These are phyloP conservation scores for Pancytospora philotis DNA, from an alignment of 371 early-diverging fungal species.

Conservation along the genomic window DNA sequence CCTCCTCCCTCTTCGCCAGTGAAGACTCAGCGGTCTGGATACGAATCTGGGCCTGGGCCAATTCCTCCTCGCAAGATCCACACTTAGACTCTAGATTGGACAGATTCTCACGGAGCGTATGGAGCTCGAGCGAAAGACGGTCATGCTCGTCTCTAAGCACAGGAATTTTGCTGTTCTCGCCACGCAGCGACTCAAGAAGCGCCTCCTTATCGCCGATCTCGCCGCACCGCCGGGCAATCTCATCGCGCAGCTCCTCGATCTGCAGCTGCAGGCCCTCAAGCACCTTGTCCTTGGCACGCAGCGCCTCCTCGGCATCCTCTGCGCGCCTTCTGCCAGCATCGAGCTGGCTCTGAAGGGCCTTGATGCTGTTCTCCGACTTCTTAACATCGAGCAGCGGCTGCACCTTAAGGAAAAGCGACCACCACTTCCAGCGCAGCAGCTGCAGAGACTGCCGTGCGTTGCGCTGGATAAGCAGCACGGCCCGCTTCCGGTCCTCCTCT, in stretches of 20 bases:
- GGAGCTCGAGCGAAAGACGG: slow-evolving; percentile 61
- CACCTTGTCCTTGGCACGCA: slow-evolving; percentile 63
- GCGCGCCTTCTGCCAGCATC: slow-evolving; percentile 7
- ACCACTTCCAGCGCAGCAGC: slow-evolving; percentile 57
- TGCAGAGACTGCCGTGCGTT: slow-evolving; percentile 44
- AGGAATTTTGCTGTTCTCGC: slow-evolving; percentile 63
- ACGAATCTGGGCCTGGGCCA: slow-evolving; percentile 43
- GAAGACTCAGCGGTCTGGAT: slow-evolving; percentile 55
- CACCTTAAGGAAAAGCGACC: slow-evolving; percentile 73
- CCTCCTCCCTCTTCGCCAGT: slow-evolving; percentile 20
- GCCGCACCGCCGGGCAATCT: slow-evolving; percentile 60
- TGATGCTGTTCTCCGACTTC: slow-evolving; percentile 41
- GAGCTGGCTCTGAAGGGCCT: slow-evolving; percentile 19
- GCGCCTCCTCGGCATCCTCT: slow-evolving; percentile 64
- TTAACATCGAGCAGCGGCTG: slow-evolving; percentile 84
- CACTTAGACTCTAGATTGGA: slow-evolving; percentile 62
- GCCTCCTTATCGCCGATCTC: slow-evolving; percentile 63
- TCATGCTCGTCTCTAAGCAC: slow-evolving; percentile 61
- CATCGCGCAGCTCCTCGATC: slow-evolving; percentile 60
- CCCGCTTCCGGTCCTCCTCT: slow-evolving; percentile 23
- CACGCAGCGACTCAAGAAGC: slow-evolving; percentile 60
- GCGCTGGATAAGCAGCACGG: slow-evolving; percentile 40
- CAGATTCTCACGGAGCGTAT: slow-evolving; percentile 64
- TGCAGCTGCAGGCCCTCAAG: slow-evolving; percentile 64
- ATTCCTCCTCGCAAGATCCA: background rate